phyloP scores from a whole-genome alignment of 2,329 filamentous ascomycete genomes.

The Pseudogymnoascus verrucosus region DNA sequence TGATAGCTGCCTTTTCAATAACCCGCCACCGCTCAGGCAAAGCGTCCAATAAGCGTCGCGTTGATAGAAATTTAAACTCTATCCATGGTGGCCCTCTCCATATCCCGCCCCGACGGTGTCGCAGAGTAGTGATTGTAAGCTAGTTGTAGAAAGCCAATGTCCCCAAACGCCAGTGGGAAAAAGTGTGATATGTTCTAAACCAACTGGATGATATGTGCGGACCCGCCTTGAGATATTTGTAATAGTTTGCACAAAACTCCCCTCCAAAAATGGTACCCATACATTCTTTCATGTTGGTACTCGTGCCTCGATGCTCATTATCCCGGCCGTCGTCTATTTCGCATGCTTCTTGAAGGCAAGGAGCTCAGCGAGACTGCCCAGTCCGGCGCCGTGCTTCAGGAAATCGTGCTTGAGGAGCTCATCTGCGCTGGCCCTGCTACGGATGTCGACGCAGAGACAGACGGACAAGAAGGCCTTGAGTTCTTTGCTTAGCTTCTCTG shows the following conservation, averaged over 20 bases:
- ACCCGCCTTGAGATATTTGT: constrained; percentile 5
- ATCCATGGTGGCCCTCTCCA: not conserved
- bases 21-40: constrained; percentile 1
- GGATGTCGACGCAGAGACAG: constrained; percentile 93
- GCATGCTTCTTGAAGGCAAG: constrained; percentile 76
- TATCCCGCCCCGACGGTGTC: not conserved
- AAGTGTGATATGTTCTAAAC: constrained; percentile 6
- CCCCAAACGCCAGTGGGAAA: not conserved
- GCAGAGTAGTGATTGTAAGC: not conserved
- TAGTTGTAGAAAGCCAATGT: not conserved
- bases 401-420: constrained; percentile 92
- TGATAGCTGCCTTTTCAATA: constrained; percentile 1
- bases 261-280: not conserved
- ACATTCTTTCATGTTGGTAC: not conserved
- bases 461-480: constrained; percentile 95
- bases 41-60: constrained; percentile 4
- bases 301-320: not conserved
- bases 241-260: not conserved
- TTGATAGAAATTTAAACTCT: constrained; percentile 2
- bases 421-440: constrained; percentile 82
- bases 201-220: constrained; percentile 6
- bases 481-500: constrained; percentile 95
- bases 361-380: constrained; percentile 75
- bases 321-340: constrained; percentile 38
- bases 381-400: constrained; percentile 80